Evolutionary conservation across 2,329 filamentous ascomycete genomes (phyloP).

Genomic region (Knufia petricola): DNA sequence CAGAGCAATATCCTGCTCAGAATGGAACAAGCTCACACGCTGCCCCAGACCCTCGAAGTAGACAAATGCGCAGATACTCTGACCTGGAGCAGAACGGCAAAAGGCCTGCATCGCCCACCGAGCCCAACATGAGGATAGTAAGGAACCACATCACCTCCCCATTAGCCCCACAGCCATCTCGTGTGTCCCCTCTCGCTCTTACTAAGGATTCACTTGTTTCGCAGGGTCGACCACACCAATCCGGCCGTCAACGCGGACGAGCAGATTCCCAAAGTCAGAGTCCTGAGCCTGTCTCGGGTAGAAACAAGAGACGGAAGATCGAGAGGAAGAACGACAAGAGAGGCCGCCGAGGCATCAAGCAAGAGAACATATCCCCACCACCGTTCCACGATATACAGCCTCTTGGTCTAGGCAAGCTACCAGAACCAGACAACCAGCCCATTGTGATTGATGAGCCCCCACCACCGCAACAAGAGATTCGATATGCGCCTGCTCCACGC

Average conservation of each 20-base stretch:
- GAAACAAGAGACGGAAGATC: constrained; percentile 43
- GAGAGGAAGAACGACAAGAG: constrained; percentile 29
- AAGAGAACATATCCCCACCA: constrained; percentile 53
- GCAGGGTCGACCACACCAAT: constrained; percentile 45
- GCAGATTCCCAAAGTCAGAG: constrained; percentile 13
- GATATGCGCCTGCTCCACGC: constrained; percentile 16
- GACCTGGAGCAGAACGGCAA: constrained; percentile 20
- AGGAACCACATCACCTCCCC: constrained; percentile 65
- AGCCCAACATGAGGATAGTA: constrained; percentile 51
- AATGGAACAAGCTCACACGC: constrained; percentile 10
- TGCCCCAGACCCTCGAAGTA: constrained; percentile 19
- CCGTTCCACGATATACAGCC: constrained; percentile 40
- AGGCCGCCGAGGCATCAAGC: constrained; percentile 41
- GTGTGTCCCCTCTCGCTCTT: constrained; percentile 50
- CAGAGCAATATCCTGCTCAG: constrained; percentile 27
- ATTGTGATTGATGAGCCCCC: constrained; percentile 39
- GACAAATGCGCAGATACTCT: constrained; percentile 22
- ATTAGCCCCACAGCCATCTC: constrained; percentile 64
- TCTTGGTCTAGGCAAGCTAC: constrained; percentile 30
- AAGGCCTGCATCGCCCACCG: constrained; percentile 16
- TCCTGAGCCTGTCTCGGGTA: constrained; percentile 32
- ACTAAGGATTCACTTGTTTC: constrained; percentile 42
- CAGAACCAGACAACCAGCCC: constrained; percentile 33
- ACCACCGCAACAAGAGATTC: constrained; percentile 27
- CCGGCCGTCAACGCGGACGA: constrained; percentile 28